Evolutionary conservation across 179 eudicot species (phyloP).

Genomic region (Silene vulgaris): DNA sequence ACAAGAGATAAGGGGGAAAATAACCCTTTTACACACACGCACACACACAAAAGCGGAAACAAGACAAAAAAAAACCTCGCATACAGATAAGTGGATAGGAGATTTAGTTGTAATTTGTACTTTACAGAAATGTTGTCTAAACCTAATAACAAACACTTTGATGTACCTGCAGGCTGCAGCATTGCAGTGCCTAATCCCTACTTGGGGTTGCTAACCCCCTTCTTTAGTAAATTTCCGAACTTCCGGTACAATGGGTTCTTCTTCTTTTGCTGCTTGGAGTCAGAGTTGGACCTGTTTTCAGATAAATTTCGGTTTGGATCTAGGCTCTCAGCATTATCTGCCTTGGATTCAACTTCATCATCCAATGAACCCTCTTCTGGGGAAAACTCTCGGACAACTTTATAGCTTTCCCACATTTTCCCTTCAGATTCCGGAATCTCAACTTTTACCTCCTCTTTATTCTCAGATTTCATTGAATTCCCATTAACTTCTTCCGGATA

Average conservation of each 20-base stretch:
- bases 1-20: constrained; percentile 15
- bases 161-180: constrained; percentile 25
- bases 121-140: constrained; percentile 34
- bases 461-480: constrained; percentile 28
- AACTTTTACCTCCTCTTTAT: constrained; percentile 35
- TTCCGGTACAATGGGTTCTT: constrained; percentile 71
- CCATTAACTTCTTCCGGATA: constrained; percentile 35
- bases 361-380: constrained; percentile 61
- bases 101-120: neutral
- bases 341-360: constrained; percentile 63
- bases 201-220: constrained; percentile 53
- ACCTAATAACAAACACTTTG: constrained; percentile 27
- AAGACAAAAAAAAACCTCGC: constrained; percentile 17
- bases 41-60: neutral
- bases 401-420: constrained; percentile 89
- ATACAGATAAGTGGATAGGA: constrained; percentile 24
- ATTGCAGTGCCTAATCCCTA: constrained; percentile 22
- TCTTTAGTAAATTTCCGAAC: constrained; percentile 78
- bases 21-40: neutral
- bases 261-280: constrained; percentile 61
- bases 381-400: constrained; percentile 63
- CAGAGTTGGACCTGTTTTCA: constrained; percentile 37
- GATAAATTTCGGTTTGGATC: constrained; percentile 49
- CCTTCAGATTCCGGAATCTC: constrained; percentile 45
- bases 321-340: constrained; percentile 42